Evolutionary conservation across 2,329 filamentous ascomycete species (phyloP).

Genomic region (Penicillium sclerotiorum): DNA sequence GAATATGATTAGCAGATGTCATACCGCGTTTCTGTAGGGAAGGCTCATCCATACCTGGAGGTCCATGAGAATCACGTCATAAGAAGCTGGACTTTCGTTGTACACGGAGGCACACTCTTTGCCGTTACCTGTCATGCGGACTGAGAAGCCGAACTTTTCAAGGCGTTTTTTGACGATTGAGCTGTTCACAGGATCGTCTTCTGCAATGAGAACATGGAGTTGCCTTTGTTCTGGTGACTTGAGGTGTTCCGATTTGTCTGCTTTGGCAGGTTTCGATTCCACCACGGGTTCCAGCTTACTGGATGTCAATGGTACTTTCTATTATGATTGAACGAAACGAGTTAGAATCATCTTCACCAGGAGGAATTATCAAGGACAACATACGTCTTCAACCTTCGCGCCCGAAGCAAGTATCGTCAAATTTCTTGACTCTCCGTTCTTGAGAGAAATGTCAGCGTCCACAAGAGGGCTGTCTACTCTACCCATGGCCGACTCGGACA

Average conservation of each 20-base stretch:
- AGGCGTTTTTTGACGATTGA: constrained; percentile 78
- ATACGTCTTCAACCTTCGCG: constrained; percentile 2
- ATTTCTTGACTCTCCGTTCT: constrained; percentile 14
- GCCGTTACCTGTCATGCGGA: constrained; percentile 76
- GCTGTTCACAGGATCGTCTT: constrained; percentile 87
- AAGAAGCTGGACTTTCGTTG: constrained; percentile 62
- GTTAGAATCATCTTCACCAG: not conserved
- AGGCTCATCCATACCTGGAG: constrained; percentile 71
- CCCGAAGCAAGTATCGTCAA: constrained; percentile 12
- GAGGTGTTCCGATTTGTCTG: not conserved
- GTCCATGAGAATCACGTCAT: constrained; percentile 87
- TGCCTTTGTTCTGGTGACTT: not conserved
- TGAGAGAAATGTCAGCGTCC: constrained; percentile 16
- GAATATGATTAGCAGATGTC: not conserved
- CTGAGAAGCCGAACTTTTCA: constrained; percentile 72
- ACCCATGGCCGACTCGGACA: not conserved
- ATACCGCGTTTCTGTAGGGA: not conserved
- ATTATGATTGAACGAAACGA: too few species aligned
- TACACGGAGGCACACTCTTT: constrained; percentile 78
- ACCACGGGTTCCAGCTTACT: not conserved
- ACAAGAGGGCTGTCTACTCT: constrained; percentile 2
- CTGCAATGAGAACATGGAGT: constrained; percentile 69
- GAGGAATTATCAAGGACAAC: not conserved
- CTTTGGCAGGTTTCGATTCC: not conserved
- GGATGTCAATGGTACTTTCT: constrained; percentile 2